Evolutionary conservation across 257 asterid species (phyloP).

Genomic region (Schizonepeta tenuifolia): DNA sequence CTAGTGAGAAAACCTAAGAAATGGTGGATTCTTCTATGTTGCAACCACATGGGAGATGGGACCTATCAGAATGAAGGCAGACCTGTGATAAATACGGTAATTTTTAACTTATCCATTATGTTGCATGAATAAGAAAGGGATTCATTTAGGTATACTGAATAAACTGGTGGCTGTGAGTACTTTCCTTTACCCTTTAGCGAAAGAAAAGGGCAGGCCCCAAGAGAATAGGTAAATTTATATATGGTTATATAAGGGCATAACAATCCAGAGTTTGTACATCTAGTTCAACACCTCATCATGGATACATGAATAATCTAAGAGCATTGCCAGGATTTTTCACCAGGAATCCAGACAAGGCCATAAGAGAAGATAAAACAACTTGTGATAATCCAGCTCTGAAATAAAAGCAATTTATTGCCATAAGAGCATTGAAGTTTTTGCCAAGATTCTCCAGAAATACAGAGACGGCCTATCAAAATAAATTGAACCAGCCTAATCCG

Average conservation of each 20-base stretch:
- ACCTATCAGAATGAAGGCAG: conserved; percentile 10
- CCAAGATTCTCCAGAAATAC: conserved; percentile 21
- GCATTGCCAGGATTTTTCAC: background rate
- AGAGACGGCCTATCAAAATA: too few species aligned
- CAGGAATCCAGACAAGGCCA: background rate
- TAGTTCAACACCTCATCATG: background rate
- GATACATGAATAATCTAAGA: background rate
- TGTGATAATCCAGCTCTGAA: background rate
- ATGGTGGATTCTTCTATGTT: background rate
- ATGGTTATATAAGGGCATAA: background rate
- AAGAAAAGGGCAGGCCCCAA: background rate
- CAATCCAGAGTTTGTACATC: background rate
- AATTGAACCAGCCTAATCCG: too few species aligned
- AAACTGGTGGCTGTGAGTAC: conserved; percentile 4
- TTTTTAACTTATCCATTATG: background rate
- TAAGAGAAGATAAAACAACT: background rate
- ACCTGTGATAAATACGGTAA: background rate
- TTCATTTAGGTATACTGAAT: background rate
- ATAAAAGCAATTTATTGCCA: background rate
- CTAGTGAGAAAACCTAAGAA: background rate
- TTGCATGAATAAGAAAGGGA: background rate
- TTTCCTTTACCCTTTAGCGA: background rate
- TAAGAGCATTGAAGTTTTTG: background rate
- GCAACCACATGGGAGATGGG: background rate
- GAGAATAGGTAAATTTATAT: background rate